Conservation (phyloP, 257 asterid genomes). For the Solanum pennellii region DNA sequence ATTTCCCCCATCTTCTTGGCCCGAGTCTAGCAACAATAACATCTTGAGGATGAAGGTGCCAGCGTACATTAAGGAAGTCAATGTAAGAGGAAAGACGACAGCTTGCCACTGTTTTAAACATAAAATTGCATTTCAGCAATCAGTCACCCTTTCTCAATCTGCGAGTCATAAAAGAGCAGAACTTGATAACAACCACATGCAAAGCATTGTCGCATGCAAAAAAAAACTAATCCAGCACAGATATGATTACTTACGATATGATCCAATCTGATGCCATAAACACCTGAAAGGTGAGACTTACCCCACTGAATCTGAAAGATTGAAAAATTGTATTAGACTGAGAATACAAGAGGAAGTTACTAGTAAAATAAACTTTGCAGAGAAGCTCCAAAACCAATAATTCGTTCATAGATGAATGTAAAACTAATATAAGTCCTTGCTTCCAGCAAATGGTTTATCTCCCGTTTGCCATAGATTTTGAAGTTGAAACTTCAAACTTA, state of each 20-base stretch:
- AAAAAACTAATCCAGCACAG: neutral
- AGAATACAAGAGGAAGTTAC: neutral
- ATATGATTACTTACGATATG: slow-evolving; percentile 46
- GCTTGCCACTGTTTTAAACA: slow-evolving; percentile 96
- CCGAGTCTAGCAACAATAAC: slow-evolving; percentile 23
- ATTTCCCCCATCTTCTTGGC: slow-evolving; percentile 19
- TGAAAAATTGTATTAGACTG: neutral
- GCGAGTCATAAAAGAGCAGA: slow-evolving; percentile 25
- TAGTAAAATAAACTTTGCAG: neutral
- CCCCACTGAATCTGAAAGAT: slow-evolving; percentile 51
- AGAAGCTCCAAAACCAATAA: neutral
- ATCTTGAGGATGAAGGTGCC: slow-evolving; percentile 55
- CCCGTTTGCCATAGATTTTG: neutral
- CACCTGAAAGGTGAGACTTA: slow-evolving; percentile 26
- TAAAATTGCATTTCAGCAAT: slow-evolving; percentile 57
- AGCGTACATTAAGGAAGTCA: slow-evolving; percentile 79
- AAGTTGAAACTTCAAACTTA: neutral
- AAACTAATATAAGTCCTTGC: neutral
- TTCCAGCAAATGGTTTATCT: neutral
- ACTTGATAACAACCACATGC: slow-evolving; percentile 19
- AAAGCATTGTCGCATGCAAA: neutral
- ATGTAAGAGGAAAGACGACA: slow-evolving; percentile 52
- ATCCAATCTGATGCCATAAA: slow-evolving; percentile 71
- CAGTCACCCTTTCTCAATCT: slow-evolving; percentile 57
- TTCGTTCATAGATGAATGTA: neutral